Evolutionary conservation across 176 grass and related monocot species (phyloP).

Genomic region (Saccharum officinarum): DNA sequence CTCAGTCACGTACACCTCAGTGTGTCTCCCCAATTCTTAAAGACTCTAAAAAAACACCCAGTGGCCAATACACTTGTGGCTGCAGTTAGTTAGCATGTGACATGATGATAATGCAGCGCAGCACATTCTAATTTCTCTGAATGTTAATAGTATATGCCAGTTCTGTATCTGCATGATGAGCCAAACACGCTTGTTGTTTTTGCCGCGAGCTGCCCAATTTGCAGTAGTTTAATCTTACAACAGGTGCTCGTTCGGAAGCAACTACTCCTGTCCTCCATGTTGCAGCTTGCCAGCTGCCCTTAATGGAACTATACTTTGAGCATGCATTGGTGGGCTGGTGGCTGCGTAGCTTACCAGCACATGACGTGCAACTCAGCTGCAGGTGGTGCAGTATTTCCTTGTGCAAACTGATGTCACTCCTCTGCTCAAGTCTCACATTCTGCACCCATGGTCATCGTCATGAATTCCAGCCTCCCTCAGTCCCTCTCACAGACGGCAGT

Average conservation of each 20-base stretch:
- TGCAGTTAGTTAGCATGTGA: conserved; percentile 28
- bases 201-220: not conserved
- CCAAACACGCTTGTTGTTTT: not conserved
- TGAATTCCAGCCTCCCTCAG: not conserved
- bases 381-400: not conserved
- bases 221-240: conserved; percentile 19
- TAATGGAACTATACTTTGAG: not conserved
- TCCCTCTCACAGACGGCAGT: not conserved
- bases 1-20: conserved; percentile 15
- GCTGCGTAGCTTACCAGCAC: not conserved
- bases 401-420: not conserved
- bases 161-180: not conserved
- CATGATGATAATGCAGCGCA: not conserved
- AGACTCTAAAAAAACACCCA: not conserved
- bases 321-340: not conserved
- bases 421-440: not conserved
- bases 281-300: not conserved
- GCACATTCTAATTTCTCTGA: not conserved
- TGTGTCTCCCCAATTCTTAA: not conserved
- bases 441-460: not conserved
- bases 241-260: conserved; percentile 11
- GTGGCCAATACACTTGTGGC: conserved; percentile 1
- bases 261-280: conserved; percentile 1
- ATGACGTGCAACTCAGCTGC: not conserved
- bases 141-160: not conserved